These are phyloP conservation scores for Thymus quinquecostatus DNA, from an alignment of 257 asterid genomes.

Conservation along the genomic window DNA sequence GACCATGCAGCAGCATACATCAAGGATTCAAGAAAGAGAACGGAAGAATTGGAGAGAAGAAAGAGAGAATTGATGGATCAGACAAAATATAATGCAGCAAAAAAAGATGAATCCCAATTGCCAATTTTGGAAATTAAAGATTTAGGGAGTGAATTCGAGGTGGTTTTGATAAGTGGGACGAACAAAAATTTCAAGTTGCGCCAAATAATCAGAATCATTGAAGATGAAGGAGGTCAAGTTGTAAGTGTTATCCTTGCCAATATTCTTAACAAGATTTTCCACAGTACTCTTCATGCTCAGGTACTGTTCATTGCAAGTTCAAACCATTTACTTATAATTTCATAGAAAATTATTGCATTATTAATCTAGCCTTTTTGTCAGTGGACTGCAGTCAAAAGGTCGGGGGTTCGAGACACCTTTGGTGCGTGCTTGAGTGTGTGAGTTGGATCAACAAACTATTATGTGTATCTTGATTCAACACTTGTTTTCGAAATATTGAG, in stretches of 20 bases:
- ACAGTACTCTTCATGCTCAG: conserved; percentile 46
- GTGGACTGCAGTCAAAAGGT: too few species aligned
- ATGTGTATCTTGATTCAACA: too few species aligned
- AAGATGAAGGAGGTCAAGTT: conserved; percentile 51
- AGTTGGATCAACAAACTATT: too few species aligned
- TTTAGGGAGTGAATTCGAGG: conserved; percentile 42
- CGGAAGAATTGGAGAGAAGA: conserved; percentile 37
- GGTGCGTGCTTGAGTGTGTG: too few species aligned
- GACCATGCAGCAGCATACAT: conserved; percentile 41
- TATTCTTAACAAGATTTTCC: conserved; percentile 20
- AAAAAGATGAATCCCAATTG: background rate
- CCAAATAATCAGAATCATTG: conserved; percentile 36
- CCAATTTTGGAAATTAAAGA: conserved; percentile 41
- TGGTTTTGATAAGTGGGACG: conserved; percentile 37
- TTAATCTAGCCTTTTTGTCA: too few species aligned
- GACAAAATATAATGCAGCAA: background rate
- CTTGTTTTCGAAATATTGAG: too few species aligned
- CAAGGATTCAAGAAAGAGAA: conserved; percentile 31
- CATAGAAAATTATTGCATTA: too few species aligned
- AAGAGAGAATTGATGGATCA: conserved; percentile 20
- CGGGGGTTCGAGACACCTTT: too few species aligned
- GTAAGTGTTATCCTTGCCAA: conserved; percentile 20
- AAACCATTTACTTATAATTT: too few species aligned
- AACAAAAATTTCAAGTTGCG: conserved; percentile 30
- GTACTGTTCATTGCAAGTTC: conserved; percentile 8